Evolutionary conservation across 2,329 filamentous ascomycete species (phyloP), one percentile per base, ranked within the genome.

Genomic region (Pseudogymnoascus sp.): DNA sequence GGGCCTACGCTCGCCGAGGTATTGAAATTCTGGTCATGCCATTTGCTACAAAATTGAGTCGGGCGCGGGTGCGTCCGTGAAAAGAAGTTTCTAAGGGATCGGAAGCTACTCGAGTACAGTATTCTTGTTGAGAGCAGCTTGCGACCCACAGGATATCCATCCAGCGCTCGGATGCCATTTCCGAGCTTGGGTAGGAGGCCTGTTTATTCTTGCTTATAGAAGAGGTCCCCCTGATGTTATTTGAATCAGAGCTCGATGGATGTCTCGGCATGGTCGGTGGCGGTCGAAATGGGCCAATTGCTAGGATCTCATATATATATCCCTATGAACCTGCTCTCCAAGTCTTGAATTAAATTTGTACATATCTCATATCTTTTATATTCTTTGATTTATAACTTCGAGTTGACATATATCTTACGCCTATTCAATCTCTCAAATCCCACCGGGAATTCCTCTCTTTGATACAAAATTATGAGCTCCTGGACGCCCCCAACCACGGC

Each of bases 401-500:
- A 33, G n/a, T 9, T 7, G 2, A 18, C 5, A 5, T 3, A 12
- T 21, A 15, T 15, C 25, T 48, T 27, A 29, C 25, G 9, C 27
- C 13, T 15, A 55, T 55, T 13, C 29, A 52, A 27, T 10, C 45
- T 40, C 37, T 27, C 40, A 42, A 10, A 7, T 6, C 27, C 12
- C 7, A 15, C 12, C 18, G 27, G n/a, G 8, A 60, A 31, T 25
- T 13, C 12, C 27, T n/a, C 29, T 5, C 48, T 10, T 9, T 8
- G 4, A 12, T 5, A 18, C 27, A 1, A 9, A 33, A 55, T 35
- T 6, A 55, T 55, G 48, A 3, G 29, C 15, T 7, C 48, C 9
- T 66, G 69, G 62, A 60, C 62, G 29, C 62, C 64, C 13, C 67
- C 68, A 18, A 39, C 64, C n/a, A 68, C 68, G 15, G 59, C 61